Base-by-base conservation (phyloP, 306 rosid species). In the Medicago ruthenica region DNA sequence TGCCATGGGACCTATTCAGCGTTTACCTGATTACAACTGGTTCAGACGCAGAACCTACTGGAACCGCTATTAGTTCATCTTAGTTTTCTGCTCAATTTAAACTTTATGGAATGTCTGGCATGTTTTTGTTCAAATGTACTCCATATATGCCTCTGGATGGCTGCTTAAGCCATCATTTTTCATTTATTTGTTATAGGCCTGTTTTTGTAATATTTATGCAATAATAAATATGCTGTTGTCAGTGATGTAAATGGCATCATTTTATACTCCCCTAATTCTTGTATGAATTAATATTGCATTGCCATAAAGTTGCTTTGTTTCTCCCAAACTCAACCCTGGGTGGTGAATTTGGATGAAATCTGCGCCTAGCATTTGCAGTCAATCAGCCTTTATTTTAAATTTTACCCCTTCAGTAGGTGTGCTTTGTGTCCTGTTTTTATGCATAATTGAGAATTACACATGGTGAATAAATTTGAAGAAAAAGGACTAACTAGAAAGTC, bases 31-130 rank as follows among this genome's bases (percentile, higher is more conserved):
- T 86, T 94, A 91, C 91, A 94, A 94, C 88, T 86, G 94, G 96
- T 94, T 94, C 90, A 94, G 98, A 83, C 96, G 97, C 89, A 85
- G 98, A 84, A 94, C 98, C 71, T 94, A 89, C 94, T 91, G 98
- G 98, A 91, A 91, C 92, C 90, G 97, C 63, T 91, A 94, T 69
- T 93, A 91, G 93, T 80, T 83, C 53, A 58, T n/a, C n/a, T 24
- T 69, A 76, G 50, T 13, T n/a, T 83, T 16, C 61, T 80, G 74
- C 78, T 72, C 76, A 48, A 14, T 85, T 61, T 74, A 61, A 14
- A 63, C 24, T 76, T 83, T 24, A 34, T 76, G 80, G 60, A 83
- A 74, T 34, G 72, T 81, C 76, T 62, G 83, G 83, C 75, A 59
- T 70, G 80, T 77, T 80, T 81, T 37, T 74, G 74, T 55, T 61